Evolutionary conservation across 805 yeast genomes (phyloP), one percentile per base, ranked within the genome.

Genomic region (Candida khao-thaluensis): DNA sequence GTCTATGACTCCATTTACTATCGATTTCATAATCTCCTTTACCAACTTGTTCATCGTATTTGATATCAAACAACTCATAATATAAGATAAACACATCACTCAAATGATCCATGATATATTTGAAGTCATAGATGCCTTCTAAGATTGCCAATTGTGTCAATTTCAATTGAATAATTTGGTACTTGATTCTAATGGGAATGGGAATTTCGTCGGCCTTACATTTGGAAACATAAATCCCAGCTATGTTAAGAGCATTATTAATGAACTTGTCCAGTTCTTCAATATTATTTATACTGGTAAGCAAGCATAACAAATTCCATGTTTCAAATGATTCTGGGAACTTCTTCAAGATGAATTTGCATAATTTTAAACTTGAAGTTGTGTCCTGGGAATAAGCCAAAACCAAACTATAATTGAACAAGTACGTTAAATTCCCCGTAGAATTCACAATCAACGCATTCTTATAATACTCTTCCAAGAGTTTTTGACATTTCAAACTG

Each of bases 91-190:
- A 83, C 7, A 86, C 70, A 31, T 77, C 87, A 2, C 85, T 76
- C n/a, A 89, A 55, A 35, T 71, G 66, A 29, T 81, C 86, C 43
- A 86, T 56, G 0, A 88, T 78, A 30, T 74, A 56, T 20, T 71
- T 65, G 1, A 72, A 60, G 5, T 88, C 91, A 41, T 74, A 69
- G 3, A 76, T 64, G 5, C 77, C 70, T 51, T 84, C 89, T 37
- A 79, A 62, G n/a, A 87, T 64, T 1, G 86, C 79, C 25, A 88
- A 62, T 50, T 83, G 86, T 0, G 95, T 82, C 60, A 85, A 69
- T 50, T 85, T 85, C 55, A 88, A 69, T 54, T 86, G 85, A 37
- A 81, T 54, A 40, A 80, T 72, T 41, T 73, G 79, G 62, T 74
- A 64, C 51, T 74, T 66, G 30, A 59, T 53, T 23, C 54, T 57